Conservation (phyloP, 345 rosid genomes). For the Abelmoschus esculentus region DNA sequence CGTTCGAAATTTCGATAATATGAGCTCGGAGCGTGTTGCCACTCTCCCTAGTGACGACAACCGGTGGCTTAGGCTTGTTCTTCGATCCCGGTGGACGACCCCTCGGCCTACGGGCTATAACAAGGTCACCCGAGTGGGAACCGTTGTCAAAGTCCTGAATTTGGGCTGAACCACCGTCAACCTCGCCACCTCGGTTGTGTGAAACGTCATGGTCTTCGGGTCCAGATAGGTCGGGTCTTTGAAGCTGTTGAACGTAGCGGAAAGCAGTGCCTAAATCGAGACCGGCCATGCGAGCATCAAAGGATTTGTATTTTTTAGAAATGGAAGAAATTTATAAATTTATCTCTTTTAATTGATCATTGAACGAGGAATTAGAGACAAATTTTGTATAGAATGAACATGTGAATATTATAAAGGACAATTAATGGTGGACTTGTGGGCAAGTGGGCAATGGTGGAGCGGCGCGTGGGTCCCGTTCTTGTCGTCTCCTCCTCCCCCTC, state of each 20-base stretch:
- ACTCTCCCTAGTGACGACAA: background rate
- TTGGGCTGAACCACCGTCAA: too few relatives aligned
- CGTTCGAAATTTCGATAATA: background rate
- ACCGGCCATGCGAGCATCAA: constrained; percentile 36
- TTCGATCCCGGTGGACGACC: background rate
- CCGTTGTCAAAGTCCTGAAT: background rate
- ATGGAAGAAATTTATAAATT: background rate
- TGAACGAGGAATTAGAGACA: constrained; percentile 6
- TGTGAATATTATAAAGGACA: background rate
- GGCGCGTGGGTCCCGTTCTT: constrained; percentile 39
- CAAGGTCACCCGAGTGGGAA: background rate
- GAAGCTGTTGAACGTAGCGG: constrained; percentile 12
- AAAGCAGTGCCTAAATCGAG: constrained; percentile 35
- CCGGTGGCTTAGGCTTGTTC: background rate
- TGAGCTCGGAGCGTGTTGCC: background rate
- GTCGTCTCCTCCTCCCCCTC: constrained; percentile 11
- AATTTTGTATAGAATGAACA: background rate
- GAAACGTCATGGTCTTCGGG: background rate
- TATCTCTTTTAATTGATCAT: too few relatives aligned
- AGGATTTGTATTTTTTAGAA: constrained; percentile 7
- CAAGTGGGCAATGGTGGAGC: constrained; percentile 29
- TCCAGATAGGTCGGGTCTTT: background rate
- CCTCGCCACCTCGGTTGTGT: background rate
- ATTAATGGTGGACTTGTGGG: too few relatives aligned
- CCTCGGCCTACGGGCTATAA: background rate